These are phyloP conservation scores for Pyrenophora seminiperda DNA, from an alignment of 2,329 filamentous ascomycete genomes.

Conservation along the genomic window DNA sequence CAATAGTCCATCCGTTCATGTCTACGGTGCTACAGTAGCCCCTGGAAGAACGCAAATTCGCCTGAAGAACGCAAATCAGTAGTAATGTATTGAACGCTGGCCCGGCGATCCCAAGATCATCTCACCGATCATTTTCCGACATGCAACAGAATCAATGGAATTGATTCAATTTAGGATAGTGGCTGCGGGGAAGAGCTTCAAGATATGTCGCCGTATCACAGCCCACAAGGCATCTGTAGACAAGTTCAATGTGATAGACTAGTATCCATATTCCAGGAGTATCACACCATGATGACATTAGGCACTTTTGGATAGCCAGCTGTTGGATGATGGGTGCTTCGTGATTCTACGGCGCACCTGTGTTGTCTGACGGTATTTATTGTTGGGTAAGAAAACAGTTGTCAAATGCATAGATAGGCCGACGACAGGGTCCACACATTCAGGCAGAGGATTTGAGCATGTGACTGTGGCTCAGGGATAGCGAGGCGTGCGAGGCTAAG, in stretches of 20 bases:
- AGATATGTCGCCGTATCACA: not conserved
- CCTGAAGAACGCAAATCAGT: no score
- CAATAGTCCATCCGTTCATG: no score
- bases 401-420: conserved; percentile 11
- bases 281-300: conserved; percentile 5
- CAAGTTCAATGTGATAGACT: not conserved
- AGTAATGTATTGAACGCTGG: no score
- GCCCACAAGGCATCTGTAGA: not conserved
- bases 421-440: conserved; percentile 1
- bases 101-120: no score
- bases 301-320: conserved; percentile 2
- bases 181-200: not conserved
- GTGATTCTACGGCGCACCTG: no score
- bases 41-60: no score
- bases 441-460: not conserved
- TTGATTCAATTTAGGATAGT: not conserved
- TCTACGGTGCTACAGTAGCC: no score
- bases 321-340: no score
- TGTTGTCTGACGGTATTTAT: not conserved
- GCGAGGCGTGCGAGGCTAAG: conserved; percentile 1
- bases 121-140: not conserved
- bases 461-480: conserved; percentile 4
- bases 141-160: not conserved
- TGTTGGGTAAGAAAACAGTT: conserved; percentile 4
- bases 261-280: conserved; percentile 2